Evolutionary conservation across 345 rosid genomes (phyloP).

Genomic region (Psidium friedrichsthalianum): DNA sequence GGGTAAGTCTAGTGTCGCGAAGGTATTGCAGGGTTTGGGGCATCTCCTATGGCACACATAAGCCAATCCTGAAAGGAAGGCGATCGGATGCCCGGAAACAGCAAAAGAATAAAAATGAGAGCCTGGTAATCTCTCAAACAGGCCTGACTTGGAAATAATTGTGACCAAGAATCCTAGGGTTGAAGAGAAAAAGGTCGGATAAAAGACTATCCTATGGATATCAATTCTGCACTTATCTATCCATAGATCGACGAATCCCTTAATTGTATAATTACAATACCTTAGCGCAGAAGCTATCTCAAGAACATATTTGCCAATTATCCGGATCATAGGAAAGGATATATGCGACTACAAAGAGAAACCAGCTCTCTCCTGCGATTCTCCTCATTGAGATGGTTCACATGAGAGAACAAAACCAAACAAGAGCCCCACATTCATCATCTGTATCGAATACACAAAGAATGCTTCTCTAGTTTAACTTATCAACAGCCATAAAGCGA

Average conservation of each 20-base stretch:
- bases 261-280: not conserved
- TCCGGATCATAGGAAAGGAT: not conserved
- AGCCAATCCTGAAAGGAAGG: slow-evolving; percentile 25
- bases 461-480: not conserved
- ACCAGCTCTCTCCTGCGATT: not conserved
- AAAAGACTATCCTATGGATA: not conserved
- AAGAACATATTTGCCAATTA: not conserved
- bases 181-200: not conserved
- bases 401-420: not conserved
- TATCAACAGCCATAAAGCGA: not conserved
- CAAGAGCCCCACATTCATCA: not conserved
- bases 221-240: not conserved
- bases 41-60: slow-evolving; percentile 19
- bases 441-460: not conserved
- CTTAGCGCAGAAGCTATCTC: not conserved
- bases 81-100: slow-evolving; percentile 47
- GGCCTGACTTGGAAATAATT: not conserved
- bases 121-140: not conserved
- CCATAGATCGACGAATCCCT: not conserved
- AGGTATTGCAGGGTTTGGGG: slow-evolving; percentile 36
- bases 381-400: not conserved
- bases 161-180: not conserved
- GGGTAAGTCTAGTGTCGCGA: slow-evolving; percentile 24
- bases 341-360: not conserved
- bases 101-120: not conserved